Base-by-base conservation (phyloP, 1,284 basidiomycete genomes). In the Leccinum pachyderme region DNA sequence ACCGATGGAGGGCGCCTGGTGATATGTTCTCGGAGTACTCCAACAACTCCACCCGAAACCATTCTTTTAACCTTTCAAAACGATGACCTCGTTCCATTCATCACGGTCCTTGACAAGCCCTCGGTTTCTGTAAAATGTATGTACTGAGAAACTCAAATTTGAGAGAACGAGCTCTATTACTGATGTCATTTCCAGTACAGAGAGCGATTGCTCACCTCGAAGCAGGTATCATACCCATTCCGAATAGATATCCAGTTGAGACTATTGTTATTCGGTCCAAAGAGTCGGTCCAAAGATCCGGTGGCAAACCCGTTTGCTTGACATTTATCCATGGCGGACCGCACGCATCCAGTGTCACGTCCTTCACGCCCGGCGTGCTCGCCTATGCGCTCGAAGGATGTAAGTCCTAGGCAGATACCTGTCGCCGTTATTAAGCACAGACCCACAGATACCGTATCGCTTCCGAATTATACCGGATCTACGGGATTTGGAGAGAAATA, bases 381-480 rank as follows among this genome's bases (percentile, higher is more conserved):
- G 79, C 80, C 1, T 68, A 84, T 13, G 84, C 78, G 3, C 68
- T 84, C 1, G 80, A 81, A 70, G 84, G 85, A 57, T 89, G 86
- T 86, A 67, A 64, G 77, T 73, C 11, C 13, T 28, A 8, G n/a
- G 33, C 15, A n/a, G 13, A 22, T 9, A 15, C 1, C 11, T 27
- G 12, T 24, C 45, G n/a, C 45, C 5, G 6, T 47, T 13, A 31
- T 46, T 54, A n/a, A 60, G 54, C 7, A 27, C 2, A 3, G 15
- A 29, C 39, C 28, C 37, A 2, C 51, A 87, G 86, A 83, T 61
- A 83, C 79, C 0, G 57, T 89, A 15, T 82, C 82, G 2, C 59
- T 80, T 25, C 81, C 83, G 0, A 90, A 89, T 65, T 91, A 90
- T 63, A 85, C 83, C 0, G 89, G 89, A 1, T 87, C 86, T 0